These are phyloP conservation scores for Fusarium penzigii DNA, from an alignment of 2,329 filamentous ascomycete genomes.

Conservation along the genomic window DNA sequence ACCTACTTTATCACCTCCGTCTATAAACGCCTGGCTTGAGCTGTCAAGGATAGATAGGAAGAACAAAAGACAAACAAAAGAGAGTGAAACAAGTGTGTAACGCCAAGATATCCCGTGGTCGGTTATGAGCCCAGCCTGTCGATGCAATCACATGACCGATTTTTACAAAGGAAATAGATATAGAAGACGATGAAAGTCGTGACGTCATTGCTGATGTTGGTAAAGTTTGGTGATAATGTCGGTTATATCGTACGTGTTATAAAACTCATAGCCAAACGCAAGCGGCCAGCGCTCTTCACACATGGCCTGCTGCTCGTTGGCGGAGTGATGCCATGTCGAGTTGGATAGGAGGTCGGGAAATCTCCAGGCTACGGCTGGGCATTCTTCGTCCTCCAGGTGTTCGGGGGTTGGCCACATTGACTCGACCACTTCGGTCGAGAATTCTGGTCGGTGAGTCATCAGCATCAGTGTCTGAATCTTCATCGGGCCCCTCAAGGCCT, in stretches of 20 bases:
- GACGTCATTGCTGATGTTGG: background rate
- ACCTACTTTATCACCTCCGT: conserved; percentile 17
- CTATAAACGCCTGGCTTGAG: conserved; percentile 25
- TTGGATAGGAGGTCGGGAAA: conserved; percentile 41
- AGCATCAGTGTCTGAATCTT: conserved; percentile 43
- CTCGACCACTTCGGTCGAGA: conserved; percentile 52
- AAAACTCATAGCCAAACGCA: conserved; percentile 19
- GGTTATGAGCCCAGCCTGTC: background rate
- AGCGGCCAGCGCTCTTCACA: conserved; percentile 25
- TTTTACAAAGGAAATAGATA: background rate
- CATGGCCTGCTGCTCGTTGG: conserved; percentile 25
- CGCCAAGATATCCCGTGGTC: background rate
- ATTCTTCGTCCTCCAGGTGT: conserved; percentile 55
- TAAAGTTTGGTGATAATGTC: background rate
- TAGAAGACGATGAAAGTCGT: background rate
- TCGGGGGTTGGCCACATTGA: conserved; percentile 58
- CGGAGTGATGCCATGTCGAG: conserved; percentile 29
- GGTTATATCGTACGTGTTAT: too few relatives aligned
- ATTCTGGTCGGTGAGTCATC: conserved; percentile 49
- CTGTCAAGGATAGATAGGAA: conserved; percentile 8
- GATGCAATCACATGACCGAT: background rate
- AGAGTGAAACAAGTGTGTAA: background rate
- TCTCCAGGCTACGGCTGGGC: conserved; percentile 58
- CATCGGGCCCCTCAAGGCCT: conserved; percentile 47
- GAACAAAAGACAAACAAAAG: conserved; percentile 16